Percentiles rank a stretch among this genome's conserved stretches.
phyloP scores from a whole-genome alignment of 352 stramenopile species.

The Pythium vanterpoolii region DNA sequence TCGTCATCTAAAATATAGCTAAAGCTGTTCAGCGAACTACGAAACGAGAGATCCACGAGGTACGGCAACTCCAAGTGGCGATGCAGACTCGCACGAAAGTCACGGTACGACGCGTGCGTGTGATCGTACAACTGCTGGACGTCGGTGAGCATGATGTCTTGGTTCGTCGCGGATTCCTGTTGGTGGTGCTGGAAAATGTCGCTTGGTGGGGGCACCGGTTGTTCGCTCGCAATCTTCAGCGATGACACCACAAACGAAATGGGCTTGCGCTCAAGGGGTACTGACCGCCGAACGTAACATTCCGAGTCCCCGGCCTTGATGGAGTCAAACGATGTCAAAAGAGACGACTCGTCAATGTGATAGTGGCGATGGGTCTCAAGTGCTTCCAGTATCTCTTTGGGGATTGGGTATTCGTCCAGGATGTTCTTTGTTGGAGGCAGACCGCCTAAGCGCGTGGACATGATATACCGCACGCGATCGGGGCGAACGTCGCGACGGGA shows the following conservation, averaged over 20 bases:
- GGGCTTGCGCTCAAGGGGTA: slow-evolving; percentile 59
- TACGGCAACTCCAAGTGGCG: slow-evolving; percentile 58
- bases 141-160: slow-evolving; percentile 56
- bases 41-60: slow-evolving; percentile 65
- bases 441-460: slow-evolving; percentile 49
- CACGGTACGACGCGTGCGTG: slow-evolving; percentile 55
- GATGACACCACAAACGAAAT: slow-evolving; percentile 69
- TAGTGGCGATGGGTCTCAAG: slow-evolving; percentile 62
- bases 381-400: slow-evolving; percentile 61
- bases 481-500: slow-evolving; percentile 32
- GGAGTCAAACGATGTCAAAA: slow-evolving; percentile 56
- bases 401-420: slow-evolving; percentile 69
- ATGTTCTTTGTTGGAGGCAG: slow-evolving; percentile 60
- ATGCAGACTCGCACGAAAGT: slow-evolving; percentile 57
- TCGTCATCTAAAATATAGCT: slow-evolving; percentile 58
- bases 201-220: slow-evolving; percentile 41
- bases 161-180: slow-evolving; percentile 39
- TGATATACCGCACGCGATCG: slow-evolving; percentile 67
- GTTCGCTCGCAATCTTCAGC: slow-evolving; percentile 43
- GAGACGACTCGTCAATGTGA: slow-evolving; percentile 55
- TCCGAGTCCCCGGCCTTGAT: slow-evolving; percentile 40
- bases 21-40: slow-evolving; percentile 57
- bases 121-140: slow-evolving; percentile 64
- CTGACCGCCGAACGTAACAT: slow-evolving; percentile 57
- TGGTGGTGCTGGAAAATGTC: slow-evolving; percentile 67